phyloP scores from a whole-genome alignment of 768 basidiomycete genomes.

The Lactarius trivialis region DNA sequence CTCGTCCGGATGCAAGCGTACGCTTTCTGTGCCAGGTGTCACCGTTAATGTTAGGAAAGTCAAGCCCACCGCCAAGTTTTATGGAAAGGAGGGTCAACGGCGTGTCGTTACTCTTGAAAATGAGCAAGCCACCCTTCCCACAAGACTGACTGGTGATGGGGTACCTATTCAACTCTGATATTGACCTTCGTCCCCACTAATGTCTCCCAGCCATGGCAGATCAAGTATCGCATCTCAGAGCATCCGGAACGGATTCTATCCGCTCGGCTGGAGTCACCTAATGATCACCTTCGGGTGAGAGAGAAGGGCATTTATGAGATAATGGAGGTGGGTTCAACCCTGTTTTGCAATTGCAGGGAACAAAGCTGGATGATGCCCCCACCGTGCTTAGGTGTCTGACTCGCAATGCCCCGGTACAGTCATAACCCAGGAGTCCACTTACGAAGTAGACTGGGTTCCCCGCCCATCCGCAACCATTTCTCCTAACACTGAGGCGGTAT shows the following conservation, averaged over 20 bases:
- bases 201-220: slow-evolving; percentile 68
- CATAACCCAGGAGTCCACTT: slow-evolving; percentile 50
- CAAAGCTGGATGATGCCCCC: background rate
- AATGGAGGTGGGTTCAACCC: slow-evolving; percentile 37
- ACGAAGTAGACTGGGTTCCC: slow-evolving; percentile 72
- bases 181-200: background rate
- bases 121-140: slow-evolving; percentile 63
- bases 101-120: slow-evolving; percentile 65
- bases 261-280: slow-evolving; percentile 49
- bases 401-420: slow-evolving; percentile 80
- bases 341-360: background rate
- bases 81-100: slow-evolving; percentile 54
- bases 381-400: slow-evolving; percentile 58
- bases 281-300: slow-evolving; percentile 67
- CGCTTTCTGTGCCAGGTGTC: slow-evolving; percentile 68
- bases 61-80: slow-evolving; percentile 85
- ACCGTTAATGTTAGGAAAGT: slow-evolving; percentile 84
- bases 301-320: slow-evolving; percentile 74
- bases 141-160: slow-evolving; percentile 86
- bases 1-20: slow-evolving; percentile 76
- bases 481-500: slow-evolving; percentile 46
- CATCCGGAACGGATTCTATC: slow-evolving; percentile 36
- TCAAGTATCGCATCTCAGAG: slow-evolving; percentile 61
- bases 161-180: slow-evolving; percentile 39
- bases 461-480: slow-evolving; percentile 69